These are phyloP conservation scores for Petrea volubilis DNA, from an alignment of 257 asterid genomes.

Conservation along the genomic window DNA sequence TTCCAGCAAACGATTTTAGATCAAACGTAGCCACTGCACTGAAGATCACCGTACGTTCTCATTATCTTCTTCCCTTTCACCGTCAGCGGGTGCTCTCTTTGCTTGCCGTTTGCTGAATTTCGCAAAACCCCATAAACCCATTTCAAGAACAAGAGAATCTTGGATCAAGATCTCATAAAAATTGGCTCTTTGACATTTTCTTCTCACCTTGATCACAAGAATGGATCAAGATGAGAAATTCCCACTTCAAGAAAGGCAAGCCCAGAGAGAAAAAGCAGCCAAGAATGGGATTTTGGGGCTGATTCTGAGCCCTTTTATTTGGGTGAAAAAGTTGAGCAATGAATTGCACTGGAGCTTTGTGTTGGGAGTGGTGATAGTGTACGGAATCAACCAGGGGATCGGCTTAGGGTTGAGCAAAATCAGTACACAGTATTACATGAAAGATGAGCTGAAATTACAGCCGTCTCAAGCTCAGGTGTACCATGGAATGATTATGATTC, in stretches of 20 bases:
- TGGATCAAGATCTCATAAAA: background rate
- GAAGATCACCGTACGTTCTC: background rate
- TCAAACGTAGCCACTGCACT: background rate
- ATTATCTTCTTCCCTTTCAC: background rate
- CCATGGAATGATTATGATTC: slow-evolving; percentile 68
- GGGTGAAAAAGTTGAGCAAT: slow-evolving; percentile 60
- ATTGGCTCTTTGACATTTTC: background rate
- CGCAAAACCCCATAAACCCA: slow-evolving; percentile 20
- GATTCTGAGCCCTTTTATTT: slow-evolving; percentile 42
- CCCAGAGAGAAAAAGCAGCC: slow-evolving; percentile 20
- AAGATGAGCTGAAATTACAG: slow-evolving; percentile 88
- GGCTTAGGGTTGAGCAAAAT: slow-evolving; percentile 65
- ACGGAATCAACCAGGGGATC: slow-evolving; percentile 87
- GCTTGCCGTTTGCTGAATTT: background rate
- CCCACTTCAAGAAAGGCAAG: slow-evolving; percentile 28
- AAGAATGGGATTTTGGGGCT: slow-evolving; percentile 24
- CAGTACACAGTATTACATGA: slow-evolving; percentile 84
- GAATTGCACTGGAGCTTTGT: slow-evolving; percentile 91
- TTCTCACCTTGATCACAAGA: background rate
- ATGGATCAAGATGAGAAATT: slow-evolving; percentile 46
- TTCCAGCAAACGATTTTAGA: background rate
- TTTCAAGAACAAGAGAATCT: slow-evolving; percentile 15
- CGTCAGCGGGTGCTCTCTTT: background rate
- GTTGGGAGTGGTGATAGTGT: slow-evolving; percentile 75
- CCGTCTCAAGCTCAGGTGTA: slow-evolving; percentile 90